Evolutionary conservation across 768 basidiomycete genomes (phyloP).

Genomic region (Tylopilus subfusipes): DNA sequence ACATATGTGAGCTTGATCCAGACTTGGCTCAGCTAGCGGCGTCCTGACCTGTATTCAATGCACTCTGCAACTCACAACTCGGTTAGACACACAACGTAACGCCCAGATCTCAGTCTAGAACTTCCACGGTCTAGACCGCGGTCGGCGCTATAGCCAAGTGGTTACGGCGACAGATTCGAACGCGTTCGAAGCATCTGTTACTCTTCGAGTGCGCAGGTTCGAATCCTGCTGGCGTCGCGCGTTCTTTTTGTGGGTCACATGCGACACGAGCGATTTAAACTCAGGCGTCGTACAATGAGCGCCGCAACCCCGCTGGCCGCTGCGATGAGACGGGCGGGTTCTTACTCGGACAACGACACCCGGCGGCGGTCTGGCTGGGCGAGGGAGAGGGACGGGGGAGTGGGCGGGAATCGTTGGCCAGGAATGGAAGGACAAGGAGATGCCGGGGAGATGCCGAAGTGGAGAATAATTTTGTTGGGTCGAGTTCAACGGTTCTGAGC

Average conservation of each 20-base stretch:
- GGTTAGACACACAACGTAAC: too few relatives aligned
- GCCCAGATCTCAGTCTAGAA: too few relatives aligned
- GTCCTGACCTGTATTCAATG: too few relatives aligned
- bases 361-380: too few relatives aligned
- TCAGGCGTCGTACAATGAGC: background rate
- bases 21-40: too few relatives aligned
- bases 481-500: background rate
- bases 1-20: too few relatives aligned
- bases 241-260: conserved; percentile 12
- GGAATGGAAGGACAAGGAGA: too few relatives aligned
- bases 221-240: conserved; percentile 60
- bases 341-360: background rate
- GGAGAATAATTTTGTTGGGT: conserved; percentile 9
- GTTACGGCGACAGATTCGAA: conserved; percentile 77
- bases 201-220: conserved; percentile 68
- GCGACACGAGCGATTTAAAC: background rate
- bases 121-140: too few relatives aligned
- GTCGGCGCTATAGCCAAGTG: conserved; percentile 64
- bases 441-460: conserved; percentile 21
- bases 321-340: background rate
- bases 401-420: background rate
- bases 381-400: background rate
- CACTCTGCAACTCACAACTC: too few relatives aligned
- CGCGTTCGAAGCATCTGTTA: conserved; percentile 44
- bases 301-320: background rate